Base-by-base conservation (phyloP, 148 eudicot genomes). In the Bassia scoparia region DNA sequence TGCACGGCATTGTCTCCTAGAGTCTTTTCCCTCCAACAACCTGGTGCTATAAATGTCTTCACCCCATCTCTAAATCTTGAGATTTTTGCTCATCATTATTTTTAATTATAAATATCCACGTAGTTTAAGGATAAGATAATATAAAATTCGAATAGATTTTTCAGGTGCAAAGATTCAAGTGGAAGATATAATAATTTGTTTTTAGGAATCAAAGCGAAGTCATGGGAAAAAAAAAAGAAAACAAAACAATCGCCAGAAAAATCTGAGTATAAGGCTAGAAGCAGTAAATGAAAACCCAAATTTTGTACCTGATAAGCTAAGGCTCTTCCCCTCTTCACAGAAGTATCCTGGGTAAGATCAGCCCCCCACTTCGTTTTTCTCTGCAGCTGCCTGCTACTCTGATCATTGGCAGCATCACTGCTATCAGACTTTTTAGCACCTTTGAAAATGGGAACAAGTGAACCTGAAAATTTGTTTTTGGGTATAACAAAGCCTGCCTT, bases 301-400 rank as follows among this genome's bases (percentile, higher is more conserved):
- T 17, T n/a, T 48, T 60, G 67, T 87, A 94, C 98, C 97, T 94
- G 93, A 86, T 94, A 94, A 44, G 97, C 97, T 69, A 86, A 74
- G 59, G 96, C 97, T 86, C 93, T 84, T 72, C 87, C 91, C 76
- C 81, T 90, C 77, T 77, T 86, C 29, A 91, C 93, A 79, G 89
- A 55, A 70, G 91, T 67, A 83, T 94, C 98, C 80, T 86, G 89
- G 24, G 91, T 63, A 53, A 87, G 81, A 86, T 91, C 98, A 77
- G 91, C 87, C 59, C 87, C 96, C 98, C 98, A 94, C 86, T 87
- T 89, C 27, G 98, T 89, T 76, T 91, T 94, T 75, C 98, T 94
- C 74, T 79, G 91, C 61, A 77, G 73, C 58, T 83, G 87, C 69
- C 81, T 89, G 68, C 68, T 80, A 70, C 77, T 81, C 75, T 91